Evolutionary conservation across 2,329 filamentous ascomycete species (phyloP), one percentile per base, ranked within the genome.

Genomic region (Sporothrix inflata): DNA sequence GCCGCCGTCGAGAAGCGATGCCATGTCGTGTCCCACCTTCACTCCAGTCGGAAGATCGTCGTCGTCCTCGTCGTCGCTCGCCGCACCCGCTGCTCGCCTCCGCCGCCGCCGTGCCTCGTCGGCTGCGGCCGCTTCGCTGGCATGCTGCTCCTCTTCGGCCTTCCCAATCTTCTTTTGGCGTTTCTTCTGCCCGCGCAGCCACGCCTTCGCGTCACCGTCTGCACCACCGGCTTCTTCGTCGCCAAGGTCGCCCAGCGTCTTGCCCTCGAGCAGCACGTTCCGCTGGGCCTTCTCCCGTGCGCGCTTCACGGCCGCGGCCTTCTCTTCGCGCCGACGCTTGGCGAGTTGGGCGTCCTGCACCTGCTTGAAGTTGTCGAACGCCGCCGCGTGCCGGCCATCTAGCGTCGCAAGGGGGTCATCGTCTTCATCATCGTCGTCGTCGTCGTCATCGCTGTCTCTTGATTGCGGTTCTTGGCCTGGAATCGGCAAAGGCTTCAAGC

Each of bases 101-200:
- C 11, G 91, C 93, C 60, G 94, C 83, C 79, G 98, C 94, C 78
- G 92, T 89, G 94, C 93, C 19, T 61, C 72, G 1, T 90, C 90
- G 1, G 87, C 87, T 3, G 84, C 87, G 11, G 88, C 88, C 79
- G 94, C 92, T 4, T 92, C 90, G 11, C 53, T 40, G 34, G 66
- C 49, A 74, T 93, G 93, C 11, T 90, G 93, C 61, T 94, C 83
- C 79, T 98, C 94, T 78, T 92, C 89, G 74, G 94, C 92, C 77
- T 93, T 91, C 61, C 91, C 92, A 51, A 98, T 94, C 82, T 94
- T 93, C 86, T 94, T 97, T 81, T 97, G 94, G 69, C 94, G 88
- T 84, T 97, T 98, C 86, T 97, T 98, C 80, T 95, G 91, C 73
- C 91, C 91, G 76, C 92, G 89, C 73, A 99, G 81, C 96, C 96